phyloP scores from a whole-genome alignment of 2,329 filamentous ascomycete genomes.

The Pochonia chlamydosporia region DNA sequence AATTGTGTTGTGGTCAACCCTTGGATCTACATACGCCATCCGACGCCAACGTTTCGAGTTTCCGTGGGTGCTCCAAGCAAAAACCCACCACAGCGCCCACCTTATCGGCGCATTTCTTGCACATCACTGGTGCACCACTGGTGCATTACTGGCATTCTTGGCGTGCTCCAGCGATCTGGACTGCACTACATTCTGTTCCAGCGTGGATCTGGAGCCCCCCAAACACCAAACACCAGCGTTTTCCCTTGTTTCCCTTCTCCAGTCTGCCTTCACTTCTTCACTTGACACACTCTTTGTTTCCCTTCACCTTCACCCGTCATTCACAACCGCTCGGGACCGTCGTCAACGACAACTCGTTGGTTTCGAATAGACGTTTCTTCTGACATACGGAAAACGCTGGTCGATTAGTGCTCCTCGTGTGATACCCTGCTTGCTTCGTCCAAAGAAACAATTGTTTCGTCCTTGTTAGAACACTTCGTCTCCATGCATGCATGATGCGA shows the following conservation, averaged over 20 bases:
- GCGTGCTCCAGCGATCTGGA: too few species aligned
- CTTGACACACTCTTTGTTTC: neutral
- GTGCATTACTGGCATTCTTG: too few species aligned
- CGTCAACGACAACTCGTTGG: neutral
- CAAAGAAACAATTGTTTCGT: neutral
- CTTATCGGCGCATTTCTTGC: too few species aligned
- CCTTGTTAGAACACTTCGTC: neutral
- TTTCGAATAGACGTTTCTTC: neutral
- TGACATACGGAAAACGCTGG: neutral
- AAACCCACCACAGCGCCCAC: too few species aligned
- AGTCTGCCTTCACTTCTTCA: neutral
- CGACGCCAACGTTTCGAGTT: constrained; percentile 2
- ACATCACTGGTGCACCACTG: too few species aligned
- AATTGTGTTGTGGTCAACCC: neutral
- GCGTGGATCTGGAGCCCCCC: too few species aligned
- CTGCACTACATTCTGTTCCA: too few species aligned
- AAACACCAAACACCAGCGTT: neutral
- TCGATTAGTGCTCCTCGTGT: neutral
- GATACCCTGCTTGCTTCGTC: neutral
- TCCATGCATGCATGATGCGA: constrained; percentile 7
- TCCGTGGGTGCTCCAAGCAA: neutral
- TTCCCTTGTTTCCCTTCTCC: neutral
- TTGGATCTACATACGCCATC: neutral
- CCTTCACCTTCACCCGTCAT: neutral
- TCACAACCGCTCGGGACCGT: neutral